These are phyloP conservation scores for Hura crepitans DNA, from an alignment of 441 rosid genomes.

Conservation along the genomic window DNA sequence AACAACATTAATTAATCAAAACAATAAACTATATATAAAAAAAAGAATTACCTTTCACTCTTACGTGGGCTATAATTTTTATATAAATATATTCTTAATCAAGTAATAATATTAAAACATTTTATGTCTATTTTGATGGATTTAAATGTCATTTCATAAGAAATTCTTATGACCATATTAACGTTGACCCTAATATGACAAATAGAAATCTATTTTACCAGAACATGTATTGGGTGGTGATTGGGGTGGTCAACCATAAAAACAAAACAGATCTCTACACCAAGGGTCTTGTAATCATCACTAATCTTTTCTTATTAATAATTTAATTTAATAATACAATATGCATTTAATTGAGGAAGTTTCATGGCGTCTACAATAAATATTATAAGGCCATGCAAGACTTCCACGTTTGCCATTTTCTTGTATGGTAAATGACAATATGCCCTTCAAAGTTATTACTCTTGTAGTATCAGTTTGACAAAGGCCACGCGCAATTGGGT, in stretches of 20 bases:
- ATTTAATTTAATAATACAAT: not conserved
- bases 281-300: conserved; percentile 4
- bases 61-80: not conserved
- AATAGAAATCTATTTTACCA: not conserved
- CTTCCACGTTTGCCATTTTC: conserved; percentile 12
- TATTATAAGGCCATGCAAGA: not conserved
- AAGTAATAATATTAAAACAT: not conserved
- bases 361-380: not conserved
- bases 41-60: not conserved
- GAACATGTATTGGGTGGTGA: not conserved
- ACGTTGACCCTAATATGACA: not conserved
- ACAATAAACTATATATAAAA: not conserved
- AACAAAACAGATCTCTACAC: not conserved
- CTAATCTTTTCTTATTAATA: not conserved
- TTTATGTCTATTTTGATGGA: not conserved
- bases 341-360: not conserved
- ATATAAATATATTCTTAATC: conserved; percentile 4
- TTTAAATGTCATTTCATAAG: not conserved
- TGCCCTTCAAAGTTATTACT: not conserved
- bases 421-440: conserved; percentile 4
- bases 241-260: not conserved
- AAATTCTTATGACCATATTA: not conserved
- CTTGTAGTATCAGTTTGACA: not conserved
- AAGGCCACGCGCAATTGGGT: too few species aligned
- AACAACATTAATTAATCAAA: not conserved